Conservation (phyloP, 768 basidiomycete genomes). For the Royoungia palumana region DNA sequence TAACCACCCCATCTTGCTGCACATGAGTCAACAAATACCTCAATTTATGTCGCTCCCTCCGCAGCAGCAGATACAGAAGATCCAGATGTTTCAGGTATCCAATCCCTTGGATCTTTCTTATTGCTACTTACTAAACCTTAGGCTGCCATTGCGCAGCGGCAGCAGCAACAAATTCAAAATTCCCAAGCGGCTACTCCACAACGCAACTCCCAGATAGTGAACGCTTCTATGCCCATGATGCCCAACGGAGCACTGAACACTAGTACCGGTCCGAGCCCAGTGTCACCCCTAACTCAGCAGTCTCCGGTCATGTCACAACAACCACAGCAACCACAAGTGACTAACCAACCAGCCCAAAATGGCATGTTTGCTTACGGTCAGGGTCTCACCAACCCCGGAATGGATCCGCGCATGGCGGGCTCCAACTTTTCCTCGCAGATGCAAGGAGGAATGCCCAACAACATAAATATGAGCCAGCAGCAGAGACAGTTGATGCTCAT, state of each 20-base stretch:
- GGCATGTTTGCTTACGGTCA: constrained; percentile 32
- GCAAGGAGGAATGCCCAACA: constrained; percentile 26
- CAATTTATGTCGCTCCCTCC: constrained; percentile 50
- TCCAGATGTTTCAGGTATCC: constrained; percentile 52
- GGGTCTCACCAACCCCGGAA: constrained; percentile 18
- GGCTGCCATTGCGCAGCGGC: constrained; percentile 22
- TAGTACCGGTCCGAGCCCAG: constrained; percentile 26
- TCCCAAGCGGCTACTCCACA: constrained; percentile 18
- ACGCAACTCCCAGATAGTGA: constrained; percentile 29
- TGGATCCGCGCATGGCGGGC: constrained; percentile 32
- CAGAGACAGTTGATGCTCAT: constrained; percentile 47
- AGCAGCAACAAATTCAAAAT: constrained; percentile 34
- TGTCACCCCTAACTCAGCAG: constrained; percentile 29
- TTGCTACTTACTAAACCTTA: constrained; percentile 10
- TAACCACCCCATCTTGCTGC: constrained; percentile 54
- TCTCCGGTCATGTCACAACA: constrained; percentile 29
- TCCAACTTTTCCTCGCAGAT: constrained; percentile 30
- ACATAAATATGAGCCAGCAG: constrained; percentile 36
- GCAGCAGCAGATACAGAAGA: constrained; percentile 57
- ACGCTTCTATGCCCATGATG: constrained; percentile 25
- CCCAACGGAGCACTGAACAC: constrained; percentile 24
- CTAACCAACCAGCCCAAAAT: constrained; percentile 27
- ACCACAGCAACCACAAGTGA: constrained; percentile 24
- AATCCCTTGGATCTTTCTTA: neutral
- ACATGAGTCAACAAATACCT: constrained; percentile 50